phyloP scores from a whole-genome alignment of 306 rosid species.

The Vigna hirtella region DNA sequence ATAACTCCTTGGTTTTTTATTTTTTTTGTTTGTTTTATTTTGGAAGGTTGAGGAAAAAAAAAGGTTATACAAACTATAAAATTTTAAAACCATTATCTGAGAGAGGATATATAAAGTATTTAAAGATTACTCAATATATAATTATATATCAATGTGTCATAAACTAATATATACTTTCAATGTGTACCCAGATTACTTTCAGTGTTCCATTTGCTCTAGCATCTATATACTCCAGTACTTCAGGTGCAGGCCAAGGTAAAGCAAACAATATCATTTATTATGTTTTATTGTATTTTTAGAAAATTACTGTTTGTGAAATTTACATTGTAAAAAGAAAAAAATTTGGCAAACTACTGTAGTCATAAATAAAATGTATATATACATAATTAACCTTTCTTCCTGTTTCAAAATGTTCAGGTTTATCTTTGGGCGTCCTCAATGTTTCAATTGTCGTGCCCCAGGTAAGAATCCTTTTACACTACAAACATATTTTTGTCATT shows the following conservation, averaged over 20 bases:
- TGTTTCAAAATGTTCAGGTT: slow-evolving; percentile 52
- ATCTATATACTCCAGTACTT: slow-evolving; percentile 64
- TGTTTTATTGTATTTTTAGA: not conserved
- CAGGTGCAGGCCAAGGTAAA: slow-evolving; percentile 88
- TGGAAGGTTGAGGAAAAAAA: too few species aligned
- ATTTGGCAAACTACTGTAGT: too few species aligned
- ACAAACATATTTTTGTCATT: too few species aligned
- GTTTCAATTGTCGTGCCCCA: slow-evolving; percentile 78
- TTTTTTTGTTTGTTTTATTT: too few species aligned
- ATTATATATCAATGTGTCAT: too few species aligned
- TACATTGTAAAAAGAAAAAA: not conserved
- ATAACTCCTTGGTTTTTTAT: too few species aligned
- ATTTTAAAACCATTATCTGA: too few species aligned
- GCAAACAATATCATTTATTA: not conserved
- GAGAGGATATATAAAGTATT: too few species aligned
- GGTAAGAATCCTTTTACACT: slow-evolving; percentile 40
- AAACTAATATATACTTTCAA: not conserved
- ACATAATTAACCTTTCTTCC: not conserved
- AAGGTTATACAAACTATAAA: too few species aligned
- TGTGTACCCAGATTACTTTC: slow-evolving; percentile 57
- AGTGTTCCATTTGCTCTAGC: slow-evolving; percentile 86
- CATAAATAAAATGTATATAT: too few species aligned
- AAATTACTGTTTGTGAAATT: too few species aligned
- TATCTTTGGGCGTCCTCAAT: slow-evolving; percentile 79
- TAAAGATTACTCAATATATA: too few species aligned